phyloP scores from a whole-genome alignment of 495 filamentous ascomycete species.

The Xylaria venustula region DNA sequence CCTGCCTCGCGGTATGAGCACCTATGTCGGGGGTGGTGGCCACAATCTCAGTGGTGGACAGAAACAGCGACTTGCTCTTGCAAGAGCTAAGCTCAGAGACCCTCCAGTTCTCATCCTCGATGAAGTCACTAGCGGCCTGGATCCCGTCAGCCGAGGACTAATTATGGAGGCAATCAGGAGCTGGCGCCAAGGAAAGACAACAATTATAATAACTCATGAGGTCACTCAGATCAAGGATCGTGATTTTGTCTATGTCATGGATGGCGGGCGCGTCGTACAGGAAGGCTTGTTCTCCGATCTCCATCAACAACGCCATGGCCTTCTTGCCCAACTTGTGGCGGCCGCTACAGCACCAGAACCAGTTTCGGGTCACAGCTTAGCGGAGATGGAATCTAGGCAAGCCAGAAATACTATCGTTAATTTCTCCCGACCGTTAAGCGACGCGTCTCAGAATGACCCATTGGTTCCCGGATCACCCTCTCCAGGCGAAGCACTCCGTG shows the following conservation, averaged over 20 bases:
- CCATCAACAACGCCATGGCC: conserved; percentile 22
- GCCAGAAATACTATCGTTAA: not conserved
- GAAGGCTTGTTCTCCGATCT: conserved; percentile 55
- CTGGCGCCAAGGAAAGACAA: conserved; percentile 79
- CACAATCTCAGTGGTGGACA: conserved; percentile 82
- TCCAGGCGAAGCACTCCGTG: conserved; percentile 16
- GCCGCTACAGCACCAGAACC: not conserved
- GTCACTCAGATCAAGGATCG: conserved; percentile 70
- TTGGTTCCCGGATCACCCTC: conserved; percentile 7
- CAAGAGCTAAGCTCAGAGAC: conserved; percentile 72
- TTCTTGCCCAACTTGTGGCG: conserved; percentile 28
- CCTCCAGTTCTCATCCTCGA: conserved; percentile 84
- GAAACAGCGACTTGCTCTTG: conserved; percentile 71
- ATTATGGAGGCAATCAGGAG: conserved; percentile 71
- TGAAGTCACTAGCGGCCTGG: conserved; percentile 82
- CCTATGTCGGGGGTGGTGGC: conserved; percentile 67
- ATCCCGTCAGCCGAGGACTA: conserved; percentile 62
- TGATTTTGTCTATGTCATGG: conserved; percentile 82
- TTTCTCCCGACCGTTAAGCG: conserved; percentile 13
- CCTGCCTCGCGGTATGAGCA: conserved; percentile 74
- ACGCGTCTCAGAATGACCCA: conserved; percentile 2
- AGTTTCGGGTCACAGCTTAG: not conserved
- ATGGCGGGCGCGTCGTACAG: conserved; percentile 67
- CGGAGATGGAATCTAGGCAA: not conserved
- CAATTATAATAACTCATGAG: conserved; percentile 91